Percentiles rank a stretch among this genome's conserved stretches.
Evolutionary conservation across 2,329 filamentous ascomycete genomes (phyloP).

Genomic region (Fusarium hainanense): DNA sequence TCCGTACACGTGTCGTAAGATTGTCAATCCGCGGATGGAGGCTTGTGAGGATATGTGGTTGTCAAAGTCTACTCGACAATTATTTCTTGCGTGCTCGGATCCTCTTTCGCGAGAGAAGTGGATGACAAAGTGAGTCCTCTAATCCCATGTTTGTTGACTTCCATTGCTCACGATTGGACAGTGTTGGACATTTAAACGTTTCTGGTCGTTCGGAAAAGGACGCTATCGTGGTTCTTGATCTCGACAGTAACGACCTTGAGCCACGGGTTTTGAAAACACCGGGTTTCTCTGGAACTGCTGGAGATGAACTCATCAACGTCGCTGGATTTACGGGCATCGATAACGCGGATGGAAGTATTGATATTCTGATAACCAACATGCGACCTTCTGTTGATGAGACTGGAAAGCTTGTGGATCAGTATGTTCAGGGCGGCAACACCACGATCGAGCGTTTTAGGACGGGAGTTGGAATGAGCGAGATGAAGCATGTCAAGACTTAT

Average conservation of each 20-base stretch:
- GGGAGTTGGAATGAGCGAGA: background rate
- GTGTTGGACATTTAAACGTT: conserved; percentile 41
- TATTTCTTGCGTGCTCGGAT: conserved; percentile 44
- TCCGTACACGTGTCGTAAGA: conserved; percentile 43
- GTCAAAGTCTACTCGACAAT: conserved; percentile 35
- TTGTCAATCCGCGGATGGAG: conserved; percentile 29
- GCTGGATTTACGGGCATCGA: conserved; percentile 49
- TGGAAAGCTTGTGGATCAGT: conserved; percentile 21
- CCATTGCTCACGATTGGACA: too few relatives aligned
- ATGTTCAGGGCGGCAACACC: conserved; percentile 15
- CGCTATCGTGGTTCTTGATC: conserved; percentile 48
- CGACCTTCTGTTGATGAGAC: conserved; percentile 28
- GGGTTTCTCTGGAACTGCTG: conserved; percentile 46
- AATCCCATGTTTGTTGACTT: too few relatives aligned
- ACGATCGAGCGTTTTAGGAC: conserved; percentile 39
- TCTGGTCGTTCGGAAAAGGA: conserved; percentile 48
- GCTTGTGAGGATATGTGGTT: conserved; percentile 46
- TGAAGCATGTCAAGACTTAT: conserved; percentile 37
- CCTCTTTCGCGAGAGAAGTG: conserved; percentile 26
- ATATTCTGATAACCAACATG: conserved; percentile 35
- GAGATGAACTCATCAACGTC: conserved; percentile 48
- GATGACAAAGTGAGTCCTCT: conserved; percentile 40
- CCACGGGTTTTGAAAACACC: conserved; percentile 42
- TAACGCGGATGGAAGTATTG: conserved; percentile 24
- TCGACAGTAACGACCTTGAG: conserved; percentile 45